Evolutionary conservation across 202 grass and related monocot genomes (phyloP).

Genomic region (Zizania palustris): DNA sequence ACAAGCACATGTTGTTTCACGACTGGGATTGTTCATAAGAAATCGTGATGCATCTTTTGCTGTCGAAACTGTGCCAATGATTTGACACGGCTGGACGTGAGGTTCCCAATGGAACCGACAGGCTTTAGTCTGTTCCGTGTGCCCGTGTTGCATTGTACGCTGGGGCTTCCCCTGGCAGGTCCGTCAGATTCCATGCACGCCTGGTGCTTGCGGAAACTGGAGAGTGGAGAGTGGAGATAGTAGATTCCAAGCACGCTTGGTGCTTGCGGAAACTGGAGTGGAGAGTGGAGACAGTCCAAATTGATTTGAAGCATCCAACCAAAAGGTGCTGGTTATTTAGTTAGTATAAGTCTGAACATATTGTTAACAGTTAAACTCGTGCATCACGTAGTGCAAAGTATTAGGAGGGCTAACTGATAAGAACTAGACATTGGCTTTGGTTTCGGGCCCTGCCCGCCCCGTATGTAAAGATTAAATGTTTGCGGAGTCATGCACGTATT

Average conservation of each 20-base stretch:
- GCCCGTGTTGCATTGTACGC: neutral
- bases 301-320: neutral
- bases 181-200: neutral
- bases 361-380: neutral
- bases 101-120: constrained; percentile 27
- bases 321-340: neutral
- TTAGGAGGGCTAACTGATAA: neutral
- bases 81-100: constrained; percentile 36
- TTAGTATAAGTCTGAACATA: neutral
- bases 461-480: neutral
- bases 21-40: neutral
- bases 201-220: neutral
- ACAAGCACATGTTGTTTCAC: constrained; percentile 25
- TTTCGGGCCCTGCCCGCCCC: neutral
- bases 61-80: constrained; percentile 42
- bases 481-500: neutral
- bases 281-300: constrained; percentile 6
- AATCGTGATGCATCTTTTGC: constrained; percentile 29
- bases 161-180: neutral
- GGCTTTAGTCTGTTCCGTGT: neutral
- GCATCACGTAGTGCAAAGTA: neutral
- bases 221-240: neutral
- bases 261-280: neutral
- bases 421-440: neutral
- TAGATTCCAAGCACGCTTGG: neutral